Evolutionary conservation across 2,329 filamentous ascomycete species (phyloP), one percentile per base, ranked within the genome.

Genomic region (Mariannaea elegans): DNA sequence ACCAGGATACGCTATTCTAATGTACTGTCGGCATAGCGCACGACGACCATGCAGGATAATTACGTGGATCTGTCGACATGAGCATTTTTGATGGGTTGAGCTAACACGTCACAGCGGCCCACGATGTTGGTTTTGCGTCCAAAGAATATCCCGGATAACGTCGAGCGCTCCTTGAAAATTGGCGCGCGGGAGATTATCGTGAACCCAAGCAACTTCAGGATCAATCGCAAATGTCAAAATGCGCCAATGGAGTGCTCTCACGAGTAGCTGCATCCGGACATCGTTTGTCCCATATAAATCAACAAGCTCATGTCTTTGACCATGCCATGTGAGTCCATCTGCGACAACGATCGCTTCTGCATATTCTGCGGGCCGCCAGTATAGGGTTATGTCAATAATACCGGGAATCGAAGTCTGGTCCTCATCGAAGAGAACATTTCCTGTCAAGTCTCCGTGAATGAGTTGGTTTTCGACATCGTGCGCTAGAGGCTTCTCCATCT

Each of bases 181-280:
- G 3, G 55, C 29, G 2, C n/a, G 41, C 5, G 44, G 34, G 2
- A 59, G 16, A 23, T 62, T 49, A 2, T 55, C 29, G 8, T 27
- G 19, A 10, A 62, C 61, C 49, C 46, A 59, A 5, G 14, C 19
- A 13, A 62, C 32, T 41, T 59, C 47, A 1, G 49, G 9, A 34
- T 63, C 59, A 31, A 63, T 52, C 13, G 59, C 41, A 59, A 59
- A 59, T 1, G 49, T 47, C n/a, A 62, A 18, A 16, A 60, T 62
- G 13, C 61, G 44, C 61, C 59, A 62, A 12, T 50, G 45, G n/a
- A 62, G 13, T 2, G 59, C 61, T 41, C 54, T 63, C 7, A 44
- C 12, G 2, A 59, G 41, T 7, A 62, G n/a, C 13, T 62, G 59
- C 0, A 51, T 0, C 27, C 4, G 23, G 32, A 9, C n/a, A n/a